These are phyloP conservation scores for Alternaria ethzedia DNA, from an alignment of 2,329 filamentous ascomycete species.

Conservation along the genomic window DNA sequence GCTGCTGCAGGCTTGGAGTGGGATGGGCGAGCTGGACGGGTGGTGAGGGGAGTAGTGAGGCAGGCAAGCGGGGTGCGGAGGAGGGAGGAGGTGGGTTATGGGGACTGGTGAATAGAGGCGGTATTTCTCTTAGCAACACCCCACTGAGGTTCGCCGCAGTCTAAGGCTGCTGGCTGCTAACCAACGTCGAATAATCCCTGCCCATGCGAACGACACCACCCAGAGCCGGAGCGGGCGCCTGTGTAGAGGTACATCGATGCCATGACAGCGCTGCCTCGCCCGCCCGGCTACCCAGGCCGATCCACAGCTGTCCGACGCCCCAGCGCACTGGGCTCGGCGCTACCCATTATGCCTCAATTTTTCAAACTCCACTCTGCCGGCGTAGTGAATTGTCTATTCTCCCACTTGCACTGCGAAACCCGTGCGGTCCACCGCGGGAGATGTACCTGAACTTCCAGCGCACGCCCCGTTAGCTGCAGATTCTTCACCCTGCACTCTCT, in stretches of 20 bases:
- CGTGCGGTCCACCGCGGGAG: slow-evolving; percentile 29
- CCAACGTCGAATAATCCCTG: slow-evolving; percentile 29
- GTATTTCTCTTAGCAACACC: slow-evolving; percentile 39
- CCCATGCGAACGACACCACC: slow-evolving; percentile 34
- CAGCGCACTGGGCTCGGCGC: slow-evolving; percentile 9
- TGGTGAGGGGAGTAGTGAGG: slow-evolving; percentile 1
- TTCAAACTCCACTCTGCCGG: neutral
- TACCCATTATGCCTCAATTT: slow-evolving; percentile 4
- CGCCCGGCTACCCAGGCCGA: slow-evolving; percentile 9
- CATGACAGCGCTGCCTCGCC: neutral
- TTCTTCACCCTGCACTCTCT: slow-evolving; percentile 16
- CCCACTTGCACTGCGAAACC: neutral
- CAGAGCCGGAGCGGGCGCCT: slow-evolving; percentile 19
- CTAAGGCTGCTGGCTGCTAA: slow-evolving; percentile 8
- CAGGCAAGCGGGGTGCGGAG: slow-evolving; percentile 19
- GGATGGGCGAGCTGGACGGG: slow-evolving; percentile 1
- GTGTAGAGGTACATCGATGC: slow-evolving; percentile 29
- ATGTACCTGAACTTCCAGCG: slow-evolving; percentile 38
- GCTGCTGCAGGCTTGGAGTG: slow-evolving; percentile 4
- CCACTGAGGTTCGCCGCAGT: slow-evolving; percentile 29
- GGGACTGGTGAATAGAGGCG: slow-evolving; percentile 23
- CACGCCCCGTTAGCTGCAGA: slow-evolving; percentile 33
- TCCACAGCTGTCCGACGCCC: slow-evolving; percentile 9
- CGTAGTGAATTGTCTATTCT: neutral
- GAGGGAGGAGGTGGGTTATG: slow-evolving; percentile 14